phyloP scores from a whole-genome alignment of 1,139 yeast species.

The Meyerozyma guilliermondii region DNA sequence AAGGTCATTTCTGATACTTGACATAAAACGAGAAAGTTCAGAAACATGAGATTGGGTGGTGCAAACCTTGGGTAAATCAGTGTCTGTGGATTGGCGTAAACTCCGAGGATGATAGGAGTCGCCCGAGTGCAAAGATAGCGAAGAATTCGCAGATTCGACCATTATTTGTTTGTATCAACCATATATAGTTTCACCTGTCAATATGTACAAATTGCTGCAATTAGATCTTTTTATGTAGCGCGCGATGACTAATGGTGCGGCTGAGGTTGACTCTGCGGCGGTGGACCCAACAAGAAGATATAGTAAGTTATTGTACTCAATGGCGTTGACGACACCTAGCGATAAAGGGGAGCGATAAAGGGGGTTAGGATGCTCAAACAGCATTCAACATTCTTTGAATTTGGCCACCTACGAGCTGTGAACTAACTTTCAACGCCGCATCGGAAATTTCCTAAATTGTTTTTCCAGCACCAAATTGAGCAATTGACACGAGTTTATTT shows the following conservation, averaged over 20 bases:
- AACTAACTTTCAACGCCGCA: no score
- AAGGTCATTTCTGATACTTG: slow-evolving; percentile 30
- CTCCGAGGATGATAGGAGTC: neutral
- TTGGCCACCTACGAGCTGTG: no score
- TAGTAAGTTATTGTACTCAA: no score
- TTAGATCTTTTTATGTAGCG: neutral
- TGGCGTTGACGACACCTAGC: no score
- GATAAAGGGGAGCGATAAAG: no score
- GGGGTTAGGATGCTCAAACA: no score
- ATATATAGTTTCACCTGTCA: neutral
- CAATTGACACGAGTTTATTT: no score
- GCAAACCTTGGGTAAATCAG: neutral
- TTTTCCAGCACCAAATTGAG: no score
- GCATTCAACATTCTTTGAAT: no score
- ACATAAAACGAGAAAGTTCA: slow-evolving; percentile 26
- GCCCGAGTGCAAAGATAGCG: neutral
- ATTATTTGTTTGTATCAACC: neutral
- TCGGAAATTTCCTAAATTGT: no score
- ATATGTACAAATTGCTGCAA: neutral
- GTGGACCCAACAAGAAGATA: no score
- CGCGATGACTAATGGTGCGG: slow-evolving; percentile 1
- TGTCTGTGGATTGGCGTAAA: neutral
- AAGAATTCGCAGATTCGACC: neutral
- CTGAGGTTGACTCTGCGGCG: no score
- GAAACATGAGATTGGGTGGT: slow-evolving; percentile 6